These are phyloP conservation scores for Tetramitus jugosus DNA, from an alignment of 208 protist species.

Conservation along the genomic window DNA sequence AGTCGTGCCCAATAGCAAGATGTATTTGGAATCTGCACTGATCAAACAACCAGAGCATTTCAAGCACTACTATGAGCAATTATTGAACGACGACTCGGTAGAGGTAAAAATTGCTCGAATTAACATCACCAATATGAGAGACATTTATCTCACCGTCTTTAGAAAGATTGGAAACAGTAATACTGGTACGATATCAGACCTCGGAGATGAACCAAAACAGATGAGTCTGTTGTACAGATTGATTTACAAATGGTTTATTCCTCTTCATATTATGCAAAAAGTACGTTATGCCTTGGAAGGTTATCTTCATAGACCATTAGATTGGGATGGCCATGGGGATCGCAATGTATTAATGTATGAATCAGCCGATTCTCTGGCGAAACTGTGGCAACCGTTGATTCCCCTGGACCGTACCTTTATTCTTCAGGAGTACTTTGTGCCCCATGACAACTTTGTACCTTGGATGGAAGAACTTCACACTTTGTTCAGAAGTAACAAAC, in stretches of 20 bases:
- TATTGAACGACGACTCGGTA: constrained; percentile 29
- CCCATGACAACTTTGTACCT: constrained; percentile 28
- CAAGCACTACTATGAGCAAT: constrained; percentile 20
- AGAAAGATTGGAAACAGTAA: constrained; percentile 17
- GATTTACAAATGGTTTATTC: constrained; percentile 42
- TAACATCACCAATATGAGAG: constrained; percentile 33
- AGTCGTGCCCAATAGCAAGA: constrained; percentile 29
- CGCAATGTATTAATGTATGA: constrained; percentile 50
- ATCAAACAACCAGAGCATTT: constrained; percentile 29
- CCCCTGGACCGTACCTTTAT: constrained; percentile 44
- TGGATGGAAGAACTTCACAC: constrained; percentile 31
- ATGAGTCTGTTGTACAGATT: constrained; percentile 28
- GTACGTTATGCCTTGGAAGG: constrained; percentile 41
- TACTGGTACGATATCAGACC: background rate
- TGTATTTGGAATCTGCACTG: constrained; percentile 30
- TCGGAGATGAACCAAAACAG: constrained; percentile 28
- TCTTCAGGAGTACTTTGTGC: constrained; percentile 49
- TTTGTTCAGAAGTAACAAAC: constrained; percentile 14
- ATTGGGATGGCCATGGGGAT: constrained; percentile 39
- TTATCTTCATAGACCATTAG: constrained; percentile 30
- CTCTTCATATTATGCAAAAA: background rate
- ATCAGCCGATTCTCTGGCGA: constrained; percentile 37
- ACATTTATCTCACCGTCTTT: constrained; percentile 41
- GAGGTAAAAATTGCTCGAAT: constrained; percentile 42
- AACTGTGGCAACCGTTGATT: constrained; percentile 37